Percentiles rank a stretch among this genome's conserved stretches.
Conservation (phyloP, 148 eudicot species). For the Camellia granthamiana region DNA sequence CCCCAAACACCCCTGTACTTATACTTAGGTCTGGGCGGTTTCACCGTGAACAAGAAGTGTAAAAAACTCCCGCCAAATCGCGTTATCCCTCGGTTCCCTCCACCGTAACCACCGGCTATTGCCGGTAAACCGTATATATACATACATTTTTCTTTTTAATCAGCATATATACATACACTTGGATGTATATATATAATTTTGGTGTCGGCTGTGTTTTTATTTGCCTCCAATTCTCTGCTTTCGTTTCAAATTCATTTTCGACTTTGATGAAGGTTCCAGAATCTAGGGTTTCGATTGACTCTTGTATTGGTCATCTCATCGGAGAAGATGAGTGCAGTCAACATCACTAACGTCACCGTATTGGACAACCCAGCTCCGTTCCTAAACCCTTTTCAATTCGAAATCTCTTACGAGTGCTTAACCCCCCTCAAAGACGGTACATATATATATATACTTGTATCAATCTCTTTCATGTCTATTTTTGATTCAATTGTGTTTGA, state of each 20-base stretch:
- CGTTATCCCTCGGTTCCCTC: neutral
- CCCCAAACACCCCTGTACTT: too few relatives aligned
- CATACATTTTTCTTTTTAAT: too few relatives aligned
- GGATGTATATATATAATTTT: neutral
- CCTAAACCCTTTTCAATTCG: constrained; percentile 41
- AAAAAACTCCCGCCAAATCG: neutral
- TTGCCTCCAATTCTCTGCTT: neutral
- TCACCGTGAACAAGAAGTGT: neutral
- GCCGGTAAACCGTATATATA: neutral
- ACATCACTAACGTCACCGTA: constrained; percentile 46
- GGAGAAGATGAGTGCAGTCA: constrained; percentile 43
- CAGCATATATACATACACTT: neutral
- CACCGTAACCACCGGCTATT: neutral
- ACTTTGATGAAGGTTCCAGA: neutral
- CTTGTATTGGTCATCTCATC: neutral
- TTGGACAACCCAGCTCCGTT: constrained; percentile 46
- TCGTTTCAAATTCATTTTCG: neutral
- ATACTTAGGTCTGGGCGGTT: too few relatives aligned
- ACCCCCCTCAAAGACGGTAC: constrained; percentile 43
- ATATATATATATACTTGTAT: neutral
- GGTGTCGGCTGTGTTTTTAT: neutral
- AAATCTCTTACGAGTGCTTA: constrained; percentile 50
- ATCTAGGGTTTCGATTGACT: neutral
- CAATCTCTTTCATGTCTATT: neutral
- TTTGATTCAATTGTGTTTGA: neutral